Evolutionary conservation across 163 green algal genomes (phyloP), one percentile per base, ranked within the genome.

Genomic region (Prototheca cutis): DNA sequence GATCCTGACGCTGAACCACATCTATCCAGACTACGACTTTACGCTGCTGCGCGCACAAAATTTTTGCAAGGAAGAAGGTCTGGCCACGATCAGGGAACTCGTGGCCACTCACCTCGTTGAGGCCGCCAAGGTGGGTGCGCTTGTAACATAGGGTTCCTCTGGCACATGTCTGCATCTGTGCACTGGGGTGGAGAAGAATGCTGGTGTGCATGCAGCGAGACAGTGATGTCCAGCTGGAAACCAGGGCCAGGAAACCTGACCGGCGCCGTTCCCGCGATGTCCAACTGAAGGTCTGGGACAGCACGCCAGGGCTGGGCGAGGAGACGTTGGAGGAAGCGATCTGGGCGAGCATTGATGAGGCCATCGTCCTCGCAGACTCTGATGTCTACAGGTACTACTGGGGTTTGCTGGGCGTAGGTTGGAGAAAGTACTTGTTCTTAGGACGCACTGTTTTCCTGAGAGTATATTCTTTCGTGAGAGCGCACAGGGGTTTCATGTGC

Each of bases 21-120:
- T 91, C 39, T 99, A 97, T 74, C 90, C 91, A 1, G 92, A 99
- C 80, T 97, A 99, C 70, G 91, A 99, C 78, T 99, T 99, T 77
- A 88, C 75, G 39, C 73, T 81, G 61, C 74, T 99, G 63, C 76
- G 91, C 0, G 84, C 91, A 21, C 83, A 97, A 33, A 84, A 99
- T 70, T 99, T 99, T 68, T 65, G 58, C 21, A 97, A 96, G 67
- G 87, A 97, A 71, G 48, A 63, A 0, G 72, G 73, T 4, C 48
- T 94, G 0, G 58, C 53, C 0, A 34, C 54, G 3, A 55, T 91
- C 2, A 85, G 95, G 68, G 81, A 93, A 71, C 78, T 80, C 1
- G 79, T 98, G 10, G 85, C 96, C 62, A 81, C 76, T 23, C 80
- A 91, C 52, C 68, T 99, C 58, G 62, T 95, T 33, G 90, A 96